Base-by-base conservation (phyloP, 805 yeast species). In the Vanderwaltozyma polyspora region DNA sequence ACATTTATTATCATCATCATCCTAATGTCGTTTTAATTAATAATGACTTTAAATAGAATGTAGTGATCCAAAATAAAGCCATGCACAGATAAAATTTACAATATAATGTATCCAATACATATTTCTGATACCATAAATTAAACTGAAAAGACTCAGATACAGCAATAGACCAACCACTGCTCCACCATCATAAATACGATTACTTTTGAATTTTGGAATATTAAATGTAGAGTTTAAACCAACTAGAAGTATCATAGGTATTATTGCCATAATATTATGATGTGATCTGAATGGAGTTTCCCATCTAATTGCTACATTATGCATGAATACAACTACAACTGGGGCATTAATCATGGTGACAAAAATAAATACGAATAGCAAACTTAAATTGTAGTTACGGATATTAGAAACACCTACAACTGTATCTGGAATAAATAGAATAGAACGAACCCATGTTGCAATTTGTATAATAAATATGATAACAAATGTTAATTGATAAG, bases 71-170 rank as follows among this genome's bases (percentile, higher is more conserved):
- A 30, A 34, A 24, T 40, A 28, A 16, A 47, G 28, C 56, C 56
- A 51, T 2, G 78, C 68, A 52, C 76, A 67, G 35, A 77, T 58
- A 13, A 79, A 52, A 53, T 85, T 85, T 36, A 80, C 68, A 33
- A 85, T 55, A 51, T 82, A 81, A 47, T 86, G 91, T 31, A 86
- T 60, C 82, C 87, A 83, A 56, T 72, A 87, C n/a, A 89, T 67
- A 48, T 84, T 81, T 49, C 87, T 70, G 5, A 80, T 66, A 2
- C 95, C 95, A 57, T 76, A 84, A 8, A 84, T 48, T 36, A 81
- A 55, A 28, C 80, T 61, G 57, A 81, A 85, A 25, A 72, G 50
- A 1, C 73, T 66, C 41, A 75, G 62, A 52, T 79, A 81, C 0
- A 51, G 49, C 29, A 79, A 46, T 11, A 74, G 46, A 3, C 57